Percentiles rank a stretch among this genome's conserved stretches.
Evolutionary conservation across 176 grass and related monocot genomes (phyloP).

Genomic region (Avena sativa): DNA sequence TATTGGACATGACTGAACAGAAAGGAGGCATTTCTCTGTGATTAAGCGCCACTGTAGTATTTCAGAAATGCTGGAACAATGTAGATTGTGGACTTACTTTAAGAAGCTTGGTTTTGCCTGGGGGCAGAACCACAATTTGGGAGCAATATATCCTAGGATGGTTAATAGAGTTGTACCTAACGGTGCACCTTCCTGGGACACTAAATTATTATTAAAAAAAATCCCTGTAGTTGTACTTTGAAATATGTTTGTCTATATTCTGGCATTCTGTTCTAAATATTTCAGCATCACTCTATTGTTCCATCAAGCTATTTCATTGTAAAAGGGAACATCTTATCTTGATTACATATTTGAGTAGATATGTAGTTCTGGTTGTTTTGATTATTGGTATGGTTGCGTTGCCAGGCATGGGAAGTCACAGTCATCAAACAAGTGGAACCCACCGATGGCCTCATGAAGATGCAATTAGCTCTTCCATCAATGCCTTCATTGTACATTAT

Average conservation of each 20-base stretch:
- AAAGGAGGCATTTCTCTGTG: slow-evolving; percentile 5
- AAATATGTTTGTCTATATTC: not conserved
- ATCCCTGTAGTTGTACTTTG: slow-evolving; percentile 3
- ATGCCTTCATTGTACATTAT: slow-evolving; percentile 92
- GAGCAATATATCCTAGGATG: slow-evolving; percentile 24
- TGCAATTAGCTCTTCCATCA: slow-evolving; percentile 76
- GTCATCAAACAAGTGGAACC: too few species aligned
- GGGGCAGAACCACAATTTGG: not conserved
- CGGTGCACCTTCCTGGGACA: not conserved
- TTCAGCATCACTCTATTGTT: slow-evolving; percentile 16
- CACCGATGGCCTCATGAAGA: too few species aligned
- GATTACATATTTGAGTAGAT: not conserved
- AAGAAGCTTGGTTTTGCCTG: slow-evolving; percentile 10
- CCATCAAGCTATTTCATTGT: slow-evolving; percentile 35
- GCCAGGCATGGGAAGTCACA: too few species aligned
- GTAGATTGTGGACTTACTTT: not conserved
- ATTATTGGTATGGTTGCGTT: too few species aligned
- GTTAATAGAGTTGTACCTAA: not conserved
- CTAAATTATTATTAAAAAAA: not conserved
- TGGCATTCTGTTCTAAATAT: not conserved
- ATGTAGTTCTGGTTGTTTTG: too few species aligned
- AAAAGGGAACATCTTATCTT: not conserved
- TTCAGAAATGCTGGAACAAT: slow-evolving; percentile 18
- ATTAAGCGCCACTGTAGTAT: not conserved
- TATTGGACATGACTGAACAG: slow-evolving; percentile 3